A percentile compares a stretch with the other conserved stretches of the same genome.
These are phyloP conservation scores for Anthoceros angustus DNA, from an alignment of 225 moss, liverwort and hornwort genomes.

Conservation along the genomic window DNA sequence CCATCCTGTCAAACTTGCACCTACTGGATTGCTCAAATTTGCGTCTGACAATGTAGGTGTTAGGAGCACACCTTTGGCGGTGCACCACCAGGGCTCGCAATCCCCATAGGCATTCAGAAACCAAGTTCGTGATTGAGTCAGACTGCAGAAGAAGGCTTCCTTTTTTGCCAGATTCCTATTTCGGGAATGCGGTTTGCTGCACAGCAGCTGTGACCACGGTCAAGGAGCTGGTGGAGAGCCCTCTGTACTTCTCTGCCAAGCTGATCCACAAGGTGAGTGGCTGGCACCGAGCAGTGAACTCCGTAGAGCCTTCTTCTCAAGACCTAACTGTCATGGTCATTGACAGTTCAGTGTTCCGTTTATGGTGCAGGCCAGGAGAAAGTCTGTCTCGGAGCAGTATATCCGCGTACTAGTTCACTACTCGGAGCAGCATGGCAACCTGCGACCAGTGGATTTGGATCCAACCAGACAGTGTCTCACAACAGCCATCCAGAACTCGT, in stretches of 20 bases:
- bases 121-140: conserved; percentile 4
- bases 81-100: conserved; percentile 1
- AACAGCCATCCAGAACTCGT: background rate
- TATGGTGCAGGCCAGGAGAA: background rate
- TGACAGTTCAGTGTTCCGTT: background rate
- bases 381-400: conserved; percentile 1
- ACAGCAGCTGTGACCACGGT: background rate
- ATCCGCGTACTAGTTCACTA: background rate
- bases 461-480: background rate
- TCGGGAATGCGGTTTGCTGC: conserved; percentile 1
- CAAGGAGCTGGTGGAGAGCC: conserved; percentile 1
- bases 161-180: background rate
- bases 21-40: too few species aligned
- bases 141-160: conserved; percentile 2
- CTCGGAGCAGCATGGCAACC: background rate
- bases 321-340: too few species aligned
- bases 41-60: background rate
- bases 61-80: background rate
- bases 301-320: too few species aligned
- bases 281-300: too few species aligned
- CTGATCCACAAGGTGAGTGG: background rate
- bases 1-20: background rate
- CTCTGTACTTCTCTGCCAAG: background rate
- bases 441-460: background rate
- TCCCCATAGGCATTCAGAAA: background rate